These are phyloP conservation scores for Colletotrichum spinosum DNA, from an alignment of 2,329 filamentous ascomycete genomes.

Conservation along the genomic window DNA sequence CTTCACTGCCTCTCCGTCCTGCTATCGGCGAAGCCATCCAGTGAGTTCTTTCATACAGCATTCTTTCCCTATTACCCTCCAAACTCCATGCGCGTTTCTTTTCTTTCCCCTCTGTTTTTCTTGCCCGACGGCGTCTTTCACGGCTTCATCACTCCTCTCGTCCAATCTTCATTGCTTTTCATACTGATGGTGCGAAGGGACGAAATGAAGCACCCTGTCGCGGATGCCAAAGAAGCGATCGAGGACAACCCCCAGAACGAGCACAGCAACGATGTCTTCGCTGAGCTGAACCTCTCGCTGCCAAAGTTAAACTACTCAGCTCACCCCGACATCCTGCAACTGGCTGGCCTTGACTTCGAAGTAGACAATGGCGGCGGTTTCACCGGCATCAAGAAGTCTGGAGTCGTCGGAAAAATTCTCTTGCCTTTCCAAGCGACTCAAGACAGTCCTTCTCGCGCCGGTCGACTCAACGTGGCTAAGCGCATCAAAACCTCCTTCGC, in stretches of 20 bases:
- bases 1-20: too few species aligned
- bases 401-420: not conserved
- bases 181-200: too few species aligned
- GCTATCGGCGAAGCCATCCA: too few species aligned
- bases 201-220: too few species aligned
- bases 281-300: not conserved
- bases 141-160: accelerated
- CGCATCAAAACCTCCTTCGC: not conserved
- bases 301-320: not conserved
- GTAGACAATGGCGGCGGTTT: not conserved
- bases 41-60: too few species aligned
- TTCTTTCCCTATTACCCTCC: too few species aligned
- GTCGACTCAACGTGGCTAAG: not conserved
- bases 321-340: not conserved
- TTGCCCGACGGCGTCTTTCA: too few species aligned
- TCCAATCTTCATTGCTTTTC: too few species aligned
- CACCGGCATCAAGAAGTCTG: not conserved
- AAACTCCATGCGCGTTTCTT: too few species aligned
- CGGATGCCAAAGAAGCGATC: not conserved
- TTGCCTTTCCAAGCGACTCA: not conserved
- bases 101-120: too few species aligned
- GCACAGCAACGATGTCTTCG: not conserved
- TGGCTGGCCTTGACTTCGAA: not conserved
- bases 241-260: not conserved
- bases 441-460: not conserved